Conservation (phyloP, 2,329 filamentous ascomycete genomes). For the Sclerotinia glacialis region DNA sequence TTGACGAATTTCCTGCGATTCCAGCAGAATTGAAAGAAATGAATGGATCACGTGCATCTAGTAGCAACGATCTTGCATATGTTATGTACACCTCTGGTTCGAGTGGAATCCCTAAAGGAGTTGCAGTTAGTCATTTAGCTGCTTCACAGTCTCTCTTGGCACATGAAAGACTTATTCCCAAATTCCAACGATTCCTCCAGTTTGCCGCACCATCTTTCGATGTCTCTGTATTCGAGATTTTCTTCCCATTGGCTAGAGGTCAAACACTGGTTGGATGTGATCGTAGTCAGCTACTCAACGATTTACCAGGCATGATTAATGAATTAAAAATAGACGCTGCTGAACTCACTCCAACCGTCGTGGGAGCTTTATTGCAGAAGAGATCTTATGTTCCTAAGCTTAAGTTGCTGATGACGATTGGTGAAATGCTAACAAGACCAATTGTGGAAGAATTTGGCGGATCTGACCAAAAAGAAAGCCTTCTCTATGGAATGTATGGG, state of each 20-base stretch:
- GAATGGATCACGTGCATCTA: slow-evolving; percentile 24
- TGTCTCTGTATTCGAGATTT: slow-evolving; percentile 92
- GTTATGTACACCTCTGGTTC: slow-evolving; percentile 93
- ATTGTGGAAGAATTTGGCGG: slow-evolving; percentile 77
- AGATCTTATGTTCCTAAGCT: slow-evolving; percentile 65
- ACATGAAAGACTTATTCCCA: slow-evolving; percentile 74
- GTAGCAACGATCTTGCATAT: slow-evolving; percentile 60
- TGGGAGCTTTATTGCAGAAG: slow-evolving; percentile 69
- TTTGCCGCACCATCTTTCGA: slow-evolving; percentile 93
- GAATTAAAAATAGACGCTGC: slow-evolving; percentile 72
- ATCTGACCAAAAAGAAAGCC: slow-evolving; percentile 46
- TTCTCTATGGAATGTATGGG: slow-evolving; percentile 91
- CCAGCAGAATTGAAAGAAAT: slow-evolving; percentile 5
- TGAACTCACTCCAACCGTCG: slow-evolving; percentile 86
- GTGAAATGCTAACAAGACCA: slow-evolving; percentile 81
- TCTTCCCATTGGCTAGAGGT: slow-evolving; percentile 77
- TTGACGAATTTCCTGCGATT: slow-evolving; percentile 41
- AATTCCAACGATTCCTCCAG: slow-evolving; percentile 78
- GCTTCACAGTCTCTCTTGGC: slow-evolving; percentile 79
- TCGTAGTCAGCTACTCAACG: slow-evolving; percentile 67
- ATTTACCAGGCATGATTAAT: slow-evolving; percentile 67
- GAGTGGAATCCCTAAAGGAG: slow-evolving; percentile 85
- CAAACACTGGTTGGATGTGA: slow-evolving; percentile 70
- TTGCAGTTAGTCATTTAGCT: slow-evolving; percentile 75
- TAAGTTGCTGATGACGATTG: slow-evolving; percentile 76